phyloP scores from a whole-genome alignment of 805 yeast genomes.

The Teunomyces pallodes region DNA sequence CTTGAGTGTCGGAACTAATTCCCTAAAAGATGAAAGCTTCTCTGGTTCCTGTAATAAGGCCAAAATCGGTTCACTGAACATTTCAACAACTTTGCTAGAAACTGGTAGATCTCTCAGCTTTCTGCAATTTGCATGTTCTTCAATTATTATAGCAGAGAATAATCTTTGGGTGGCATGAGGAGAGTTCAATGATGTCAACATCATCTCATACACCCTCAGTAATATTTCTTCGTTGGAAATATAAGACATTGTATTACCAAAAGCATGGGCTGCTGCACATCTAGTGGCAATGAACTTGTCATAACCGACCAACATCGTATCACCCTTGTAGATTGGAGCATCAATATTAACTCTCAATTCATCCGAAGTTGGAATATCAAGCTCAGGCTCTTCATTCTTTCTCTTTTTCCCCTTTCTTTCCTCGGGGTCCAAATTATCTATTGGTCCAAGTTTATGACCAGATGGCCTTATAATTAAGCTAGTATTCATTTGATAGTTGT shows the following conservation, averaged over 20 bases:
- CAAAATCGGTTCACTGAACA: constrained; percentile 27
- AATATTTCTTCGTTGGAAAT: constrained; percentile 42
- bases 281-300: constrained; percentile 75
- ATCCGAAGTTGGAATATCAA: constrained; percentile 43
- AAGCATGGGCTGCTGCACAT: constrained; percentile 69
- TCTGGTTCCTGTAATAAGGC: constrained; percentile 42
- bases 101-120: constrained; percentile 13
- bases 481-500: constrained; percentile 79
- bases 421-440: constrained; percentile 14
- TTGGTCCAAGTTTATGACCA: constrained; percentile 44
- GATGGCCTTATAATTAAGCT: constrained; percentile 77
- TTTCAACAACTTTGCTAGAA: constrained; percentile 16
- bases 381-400: constrained; percentile 23
- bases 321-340: constrained; percentile 89
- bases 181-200: constrained; percentile 48
- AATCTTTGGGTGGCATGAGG: constrained; percentile 81
- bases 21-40: constrained; percentile 62
- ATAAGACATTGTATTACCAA: constrained; percentile 63
- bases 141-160: constrained; percentile 63
- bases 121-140: constrained; percentile 55
- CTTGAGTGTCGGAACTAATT: constrained; percentile 80
- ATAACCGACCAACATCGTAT: constrained; percentile 77
- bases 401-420: constrained; percentile 49
- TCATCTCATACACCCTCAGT: constrained; percentile 31
- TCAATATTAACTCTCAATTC: constrained; percentile 80